A percentile compares a stretch with the other conserved stretches of the same genome.
These are phyloP conservation scores for Canariomyces notabilis DNA, from an alignment of 2,329 filamentous ascomycete genomes.

Conservation along the genomic window DNA sequence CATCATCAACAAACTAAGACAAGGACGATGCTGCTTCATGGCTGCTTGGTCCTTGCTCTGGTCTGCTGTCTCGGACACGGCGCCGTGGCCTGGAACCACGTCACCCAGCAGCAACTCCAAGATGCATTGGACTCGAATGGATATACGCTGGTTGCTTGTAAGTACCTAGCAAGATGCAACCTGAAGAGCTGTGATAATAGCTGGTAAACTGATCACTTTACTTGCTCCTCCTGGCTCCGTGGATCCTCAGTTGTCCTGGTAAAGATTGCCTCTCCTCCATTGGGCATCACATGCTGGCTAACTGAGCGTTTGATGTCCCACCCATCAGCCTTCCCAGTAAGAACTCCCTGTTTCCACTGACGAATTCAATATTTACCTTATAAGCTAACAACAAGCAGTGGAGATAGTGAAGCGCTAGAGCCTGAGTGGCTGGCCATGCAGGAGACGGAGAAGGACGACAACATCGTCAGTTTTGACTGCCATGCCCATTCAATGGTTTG, in stretches of 20 bases:
- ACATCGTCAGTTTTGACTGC: constrained; percentile 40
- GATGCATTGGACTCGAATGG: constrained; percentile 20
- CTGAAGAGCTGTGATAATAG: neutral
- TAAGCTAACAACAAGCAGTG: constrained; percentile 20
- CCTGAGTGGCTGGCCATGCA: constrained; percentile 32
- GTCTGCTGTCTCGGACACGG: neutral
- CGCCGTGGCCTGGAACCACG: constrained; percentile 23
- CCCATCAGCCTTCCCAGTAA: constrained; percentile 13
- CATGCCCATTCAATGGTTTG: constrained; percentile 32
- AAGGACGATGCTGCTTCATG: neutral
- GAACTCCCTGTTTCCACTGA: neutral
- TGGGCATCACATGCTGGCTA: neutral
- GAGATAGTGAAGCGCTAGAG: constrained; percentile 31
- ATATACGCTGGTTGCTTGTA: constrained; percentile 30
- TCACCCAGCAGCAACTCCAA: constrained; percentile 12
- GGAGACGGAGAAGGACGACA: constrained; percentile 21
- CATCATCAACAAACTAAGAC: neutral
- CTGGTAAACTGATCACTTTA: neutral
- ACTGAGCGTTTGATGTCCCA: neutral
- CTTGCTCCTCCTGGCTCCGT: no score
- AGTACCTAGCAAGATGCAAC: constrained; percentile 14
- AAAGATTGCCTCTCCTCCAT: neutral
- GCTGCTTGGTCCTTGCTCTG: neutral
- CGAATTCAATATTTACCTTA: neutral
- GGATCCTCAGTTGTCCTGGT: constrained; percentile 7